phyloP scores from a whole-genome alignment of 208 protist species.

The Leishmania mexicana region DNA sequence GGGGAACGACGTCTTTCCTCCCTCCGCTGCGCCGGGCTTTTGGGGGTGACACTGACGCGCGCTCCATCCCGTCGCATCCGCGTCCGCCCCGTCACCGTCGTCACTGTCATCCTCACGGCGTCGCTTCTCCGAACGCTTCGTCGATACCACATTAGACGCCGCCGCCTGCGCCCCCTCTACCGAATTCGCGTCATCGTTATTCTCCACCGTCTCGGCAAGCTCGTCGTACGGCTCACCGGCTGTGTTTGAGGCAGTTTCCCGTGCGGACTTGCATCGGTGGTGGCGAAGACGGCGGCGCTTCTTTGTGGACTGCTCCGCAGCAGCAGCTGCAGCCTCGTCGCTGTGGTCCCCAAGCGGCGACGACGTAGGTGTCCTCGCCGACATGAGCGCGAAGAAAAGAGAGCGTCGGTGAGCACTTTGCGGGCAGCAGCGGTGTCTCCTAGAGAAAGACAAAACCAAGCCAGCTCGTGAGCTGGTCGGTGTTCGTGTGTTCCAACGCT shows the following conservation, averaged over 20 bases:
- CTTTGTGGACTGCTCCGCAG: background rate
- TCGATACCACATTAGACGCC: conserved; percentile 1
- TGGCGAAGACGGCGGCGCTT: conserved; percentile 61
- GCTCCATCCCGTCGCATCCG: background rate
- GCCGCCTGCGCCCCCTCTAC: background rate
- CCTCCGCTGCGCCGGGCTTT: background rate
- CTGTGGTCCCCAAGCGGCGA: background rate
- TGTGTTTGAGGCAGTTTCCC: conserved; percentile 14
- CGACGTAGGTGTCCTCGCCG: background rate
- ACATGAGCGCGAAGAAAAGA: background rate
- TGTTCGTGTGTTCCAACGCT: background rate
- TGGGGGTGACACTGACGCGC: background rate
- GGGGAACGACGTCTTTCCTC: background rate
- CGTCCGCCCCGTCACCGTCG: background rate
- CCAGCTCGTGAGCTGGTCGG: background rate
- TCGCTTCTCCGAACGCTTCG: conserved; percentile 15
- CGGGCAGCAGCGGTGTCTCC: background rate
- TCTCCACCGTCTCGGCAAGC: background rate
- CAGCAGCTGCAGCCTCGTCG: conserved; percentile 4
- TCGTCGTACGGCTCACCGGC: conserved; percentile 11
- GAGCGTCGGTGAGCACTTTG: background rate
- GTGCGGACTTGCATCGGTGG: conserved; percentile 55
- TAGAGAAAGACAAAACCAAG: background rate
- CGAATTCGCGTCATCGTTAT: background rate
- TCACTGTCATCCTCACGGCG: conserved; percentile 15